These are phyloP conservation scores for Mucor mucedo DNA, from an alignment of 371 early-diverging fungal genomes.

Conservation along the genomic window DNA sequence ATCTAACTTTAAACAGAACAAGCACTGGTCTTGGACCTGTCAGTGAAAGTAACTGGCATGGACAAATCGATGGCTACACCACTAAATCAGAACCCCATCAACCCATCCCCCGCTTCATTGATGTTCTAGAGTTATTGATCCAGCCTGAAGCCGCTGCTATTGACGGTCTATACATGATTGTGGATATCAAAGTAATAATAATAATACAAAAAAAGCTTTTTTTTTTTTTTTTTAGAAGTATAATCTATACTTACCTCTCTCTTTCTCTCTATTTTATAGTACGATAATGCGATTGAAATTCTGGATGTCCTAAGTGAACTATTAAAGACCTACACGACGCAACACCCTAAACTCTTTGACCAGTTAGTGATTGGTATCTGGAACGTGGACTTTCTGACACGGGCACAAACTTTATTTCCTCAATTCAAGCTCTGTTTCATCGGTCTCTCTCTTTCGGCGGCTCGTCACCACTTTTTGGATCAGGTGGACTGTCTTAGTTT, in stretches of 20 bases:
- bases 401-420: conserved; percentile 52
- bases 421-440: conserved; percentile 59
- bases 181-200: conserved; percentile 77
- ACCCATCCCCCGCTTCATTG: conserved; percentile 59
- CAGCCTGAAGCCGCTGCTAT: conserved; percentile 45
- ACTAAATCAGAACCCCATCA: conserved; percentile 56
- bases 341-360: conserved; percentile 38
- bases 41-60: conserved; percentile 57
- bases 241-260: not conserved
- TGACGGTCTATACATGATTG: conserved; percentile 55
- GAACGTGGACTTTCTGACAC: conserved; percentile 60
- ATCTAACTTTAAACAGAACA: conserved; percentile 59
- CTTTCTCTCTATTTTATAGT: conserved; percentile 27
- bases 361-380: conserved; percentile 69
- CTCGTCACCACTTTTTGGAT: conserved; percentile 54
- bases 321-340: conserved; percentile 24
- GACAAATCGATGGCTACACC: conserved; percentile 59
- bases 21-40: conserved; percentile 62
- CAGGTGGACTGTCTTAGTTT: conserved; percentile 59
- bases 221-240: too few relatives aligned
- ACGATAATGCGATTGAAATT: conserved; percentile 55
- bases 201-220: not conserved
- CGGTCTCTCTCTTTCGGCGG: conserved; percentile 57
- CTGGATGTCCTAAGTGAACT: conserved; percentile 43
- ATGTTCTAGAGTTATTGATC: conserved; percentile 60